Conservation (phyloP, 495 filamentous ascomycete species). For the Tetracladium marchalianum region DNA sequence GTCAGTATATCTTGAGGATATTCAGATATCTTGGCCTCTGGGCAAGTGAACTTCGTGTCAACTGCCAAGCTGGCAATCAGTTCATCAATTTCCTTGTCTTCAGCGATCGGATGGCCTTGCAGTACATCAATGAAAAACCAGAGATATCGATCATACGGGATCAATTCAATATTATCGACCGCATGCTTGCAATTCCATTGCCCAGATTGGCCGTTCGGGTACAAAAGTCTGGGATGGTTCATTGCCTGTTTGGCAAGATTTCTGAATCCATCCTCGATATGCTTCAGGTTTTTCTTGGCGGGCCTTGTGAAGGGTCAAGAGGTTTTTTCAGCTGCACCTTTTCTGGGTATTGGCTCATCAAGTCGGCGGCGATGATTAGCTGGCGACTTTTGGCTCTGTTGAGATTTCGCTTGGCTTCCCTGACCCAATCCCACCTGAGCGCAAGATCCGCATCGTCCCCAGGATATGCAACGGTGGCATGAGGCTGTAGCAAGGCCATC, state of each 20-base stretch:
- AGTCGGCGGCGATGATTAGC: conserved; percentile 3
- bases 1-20: conserved; percentile 4
- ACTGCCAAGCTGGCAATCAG: not conserved
- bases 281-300: conserved; percentile 1
- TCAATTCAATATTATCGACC: conserved; percentile 2
- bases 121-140: conserved; percentile 4
- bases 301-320: conserved; percentile 6
- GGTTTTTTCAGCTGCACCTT: conserved; percentile 9
- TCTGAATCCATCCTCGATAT: conserved; percentile 2
- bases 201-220: not conserved
- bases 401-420: not conserved
- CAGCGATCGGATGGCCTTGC: not conserved
- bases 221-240: not conserved
- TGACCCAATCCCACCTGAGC: conserved; percentile 6
- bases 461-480: too few relatives aligned
- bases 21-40: not conserved
- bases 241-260: not conserved
- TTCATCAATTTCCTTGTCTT: not conserved
- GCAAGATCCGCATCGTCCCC: too few relatives aligned
- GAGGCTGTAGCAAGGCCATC: too few relatives aligned
- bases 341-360: conserved; percentile 5
- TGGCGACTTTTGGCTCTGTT: conserved; percentile 3
- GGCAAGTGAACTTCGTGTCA: not conserved
- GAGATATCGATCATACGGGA: conserved; percentile 12
- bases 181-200: not conserved